Base-by-base conservation (phyloP, 768 basidiomycete species). In the Leccinum olivaceopallidum region DNA sequence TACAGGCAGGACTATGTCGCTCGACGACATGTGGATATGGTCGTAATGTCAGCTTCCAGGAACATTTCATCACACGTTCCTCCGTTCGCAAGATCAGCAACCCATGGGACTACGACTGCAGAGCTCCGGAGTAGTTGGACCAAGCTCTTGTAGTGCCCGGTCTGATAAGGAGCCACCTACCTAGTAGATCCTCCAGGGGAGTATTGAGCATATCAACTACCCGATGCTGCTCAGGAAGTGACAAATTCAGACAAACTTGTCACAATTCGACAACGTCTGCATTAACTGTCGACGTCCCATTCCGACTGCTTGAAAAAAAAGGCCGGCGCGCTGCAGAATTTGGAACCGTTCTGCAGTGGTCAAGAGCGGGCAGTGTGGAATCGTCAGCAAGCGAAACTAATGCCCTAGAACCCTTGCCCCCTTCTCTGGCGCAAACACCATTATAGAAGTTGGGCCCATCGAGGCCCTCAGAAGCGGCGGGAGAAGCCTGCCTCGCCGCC, bases 401-500 rank as follows among this genome's bases (percentile, higher is more conserved):
- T 24, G 24, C 30, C 9, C 52, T 20, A 13, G 42, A 22, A 57
- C 34, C 34, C 8, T 42, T n/a, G n/a, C 10, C 26, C 49, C 49
- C 58, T 28, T 47, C 51, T 37, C 42, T 5, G 6, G 34, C 26
- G n/a, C 22, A 47, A 44, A 28, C 13, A 24, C 51, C 26, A 39
- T 22, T 16, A 22, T 30, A 8, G 36, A 32, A 24, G 28, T 8
- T n/a, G 24, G 36, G 26, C n/a, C 16, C 34, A 24, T 36, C 50
- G 51, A 34, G 53, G 26, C 20, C 5, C 26, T 50, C 49, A 5
- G 36, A 54, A 54, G 26, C 42, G 42, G 18, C 55, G 55, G 55
- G 12, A 54, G 62, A 64, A 54, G 57, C 36, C 18, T 32, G n/a
- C 39, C 44, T 52, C 42, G 42, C 50, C 34, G 26, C 50, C 30